Conservation (phyloP, 2,329 filamentous ascomycete species). For the Monilinia fructigena region DNA sequence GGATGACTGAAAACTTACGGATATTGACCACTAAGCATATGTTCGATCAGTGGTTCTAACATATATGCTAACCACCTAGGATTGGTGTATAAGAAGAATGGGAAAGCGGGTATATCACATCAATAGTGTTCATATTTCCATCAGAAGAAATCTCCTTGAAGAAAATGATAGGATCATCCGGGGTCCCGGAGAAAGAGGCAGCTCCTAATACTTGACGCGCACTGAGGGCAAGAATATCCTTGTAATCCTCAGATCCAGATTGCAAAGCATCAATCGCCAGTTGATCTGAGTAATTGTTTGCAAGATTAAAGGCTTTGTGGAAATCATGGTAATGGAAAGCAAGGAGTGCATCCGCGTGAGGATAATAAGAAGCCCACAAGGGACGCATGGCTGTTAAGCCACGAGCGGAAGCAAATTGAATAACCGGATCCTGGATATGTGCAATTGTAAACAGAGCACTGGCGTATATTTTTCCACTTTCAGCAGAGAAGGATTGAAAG, state of each 20-base stretch:
- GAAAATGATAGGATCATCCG: conserved; percentile 71
- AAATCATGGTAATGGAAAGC: conserved; percentile 77
- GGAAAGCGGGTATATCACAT: conserved; percentile 83
- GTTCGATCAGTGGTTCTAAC: conserved; percentile 76
- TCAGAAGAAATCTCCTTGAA: conserved; percentile 85
- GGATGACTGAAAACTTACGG: conserved; percentile 45
- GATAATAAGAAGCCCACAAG: conserved; percentile 76
- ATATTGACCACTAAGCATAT: conserved; percentile 79
- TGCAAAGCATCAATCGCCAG: conserved; percentile 68
- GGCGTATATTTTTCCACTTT: conserved; percentile 41
- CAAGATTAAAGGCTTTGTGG: conserved; percentile 58
- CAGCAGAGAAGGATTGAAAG: conserved; percentile 37
- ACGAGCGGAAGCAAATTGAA: conserved; percentile 73
- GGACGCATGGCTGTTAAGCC: conserved; percentile 77
- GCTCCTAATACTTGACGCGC: conserved; percentile 79
- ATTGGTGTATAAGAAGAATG: conserved; percentile 84
- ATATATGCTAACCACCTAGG: conserved; percentile 77
- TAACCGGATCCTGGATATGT: conserved; percentile 74
- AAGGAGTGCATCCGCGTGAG: conserved; percentile 60
- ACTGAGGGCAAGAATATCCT: conserved; percentile 73
- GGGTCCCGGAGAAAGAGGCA: conserved; percentile 71
- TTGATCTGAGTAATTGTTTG: conserved; percentile 70
- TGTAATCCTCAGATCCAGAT: conserved; percentile 72
- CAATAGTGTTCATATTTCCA: conserved; percentile 81
- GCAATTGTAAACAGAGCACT: conserved; percentile 73